Percentiles rank a stretch among this genome's conserved stretches.
These are phyloP conservation scores for Ilyonectria destructans DNA, from an alignment of 2,329 filamentous ascomycete species.

Conservation along the genomic window DNA sequence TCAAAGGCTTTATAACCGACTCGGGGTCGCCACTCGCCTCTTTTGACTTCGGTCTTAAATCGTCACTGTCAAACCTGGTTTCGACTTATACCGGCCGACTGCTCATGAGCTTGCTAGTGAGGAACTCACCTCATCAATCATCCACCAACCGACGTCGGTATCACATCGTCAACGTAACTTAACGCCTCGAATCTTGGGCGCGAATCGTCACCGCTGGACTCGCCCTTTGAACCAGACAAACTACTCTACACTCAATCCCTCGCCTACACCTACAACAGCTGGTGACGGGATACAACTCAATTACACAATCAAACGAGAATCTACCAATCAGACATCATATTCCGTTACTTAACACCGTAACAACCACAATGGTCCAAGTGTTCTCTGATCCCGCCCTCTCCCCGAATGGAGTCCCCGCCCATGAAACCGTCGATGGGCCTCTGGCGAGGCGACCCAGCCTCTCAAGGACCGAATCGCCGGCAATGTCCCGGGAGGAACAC, in stretches of 20 bases:
- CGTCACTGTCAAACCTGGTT: slow-evolving; percentile 31
- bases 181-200: slow-evolving; percentile 15
- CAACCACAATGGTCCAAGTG: slow-evolving; percentile 53
- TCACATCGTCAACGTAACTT: slow-evolving; percentile 46
- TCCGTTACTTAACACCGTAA: slow-evolving; percentile 9
- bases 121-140: slow-evolving; percentile 37
- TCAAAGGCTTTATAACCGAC: slow-evolving; percentile 49
- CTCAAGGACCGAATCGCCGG: slow-evolving; percentile 45
- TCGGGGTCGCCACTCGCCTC: slow-evolving; percentile 43
- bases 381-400: slow-evolving; percentile 51
- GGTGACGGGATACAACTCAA: slow-evolving; percentile 14
- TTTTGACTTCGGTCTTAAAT: slow-evolving; percentile 19
- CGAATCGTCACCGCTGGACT: slow-evolving; percentile 30
- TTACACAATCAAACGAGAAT: slow-evolving; percentile 7
- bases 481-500: slow-evolving; percentile 61
- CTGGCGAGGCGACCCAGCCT: slow-evolving; percentile 43
- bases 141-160: slow-evolving; percentile 37
- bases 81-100: slow-evolving; percentile 39
- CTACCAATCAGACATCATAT: slow-evolving; percentile 24
- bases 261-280: slow-evolving; percentile 24
- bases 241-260: slow-evolving; percentile 22
- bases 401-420: slow-evolving; percentile 42
- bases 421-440: slow-evolving; percentile 45
- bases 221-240: slow-evolving; percentile 20
- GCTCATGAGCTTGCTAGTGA: slow-evolving; percentile 51